Percentiles rank a stretch among this genome's conserved stretches.
Conservation (phyloP, 1,284 basidiomycete genomes). For the Trametes polyzona region DNA sequence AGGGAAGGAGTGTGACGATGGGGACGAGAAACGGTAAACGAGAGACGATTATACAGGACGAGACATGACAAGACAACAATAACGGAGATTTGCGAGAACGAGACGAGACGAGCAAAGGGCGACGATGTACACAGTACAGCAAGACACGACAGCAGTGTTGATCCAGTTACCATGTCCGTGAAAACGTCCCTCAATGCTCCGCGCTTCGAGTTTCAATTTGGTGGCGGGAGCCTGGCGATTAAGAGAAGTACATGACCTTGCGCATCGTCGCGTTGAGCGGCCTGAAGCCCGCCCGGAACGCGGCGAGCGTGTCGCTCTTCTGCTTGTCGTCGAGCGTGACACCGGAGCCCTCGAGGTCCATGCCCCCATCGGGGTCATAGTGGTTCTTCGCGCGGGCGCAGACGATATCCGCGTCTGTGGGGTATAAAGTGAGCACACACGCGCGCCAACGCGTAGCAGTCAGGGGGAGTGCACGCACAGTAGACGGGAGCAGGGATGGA, state of each 20-base stretch:
- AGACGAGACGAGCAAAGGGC: neutral
- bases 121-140: too few species aligned
- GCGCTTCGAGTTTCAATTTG: neutral
- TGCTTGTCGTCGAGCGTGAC: constrained; percentile 44
- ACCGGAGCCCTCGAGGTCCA: constrained; percentile 58
- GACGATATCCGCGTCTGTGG: constrained; percentile 82
- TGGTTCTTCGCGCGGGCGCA: constrained; percentile 81
- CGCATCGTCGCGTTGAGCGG: constrained; percentile 55
- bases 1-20: neutral
- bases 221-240: constrained; percentile 10
- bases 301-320: constrained; percentile 50
- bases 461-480: constrained; percentile 52
- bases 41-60: neutral
- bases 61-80: neutral
- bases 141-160: neutral
- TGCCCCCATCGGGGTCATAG: constrained; percentile 62
- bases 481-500: constrained; percentile 86
- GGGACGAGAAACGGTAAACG: neutral
- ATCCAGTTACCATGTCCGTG: neutral
- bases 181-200: neutral
- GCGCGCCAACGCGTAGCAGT: neutral
- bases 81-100: neutral
- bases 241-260: constrained; percentile 70
- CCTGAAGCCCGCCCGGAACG: constrained; percentile 58
- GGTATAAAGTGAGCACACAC: neutral